Evolutionary conservation across 2,329 filamentous ascomycete species (phyloP), one percentile per base, ranked within the genome.

Genomic region (Aspergillus fumigatus): DNA sequence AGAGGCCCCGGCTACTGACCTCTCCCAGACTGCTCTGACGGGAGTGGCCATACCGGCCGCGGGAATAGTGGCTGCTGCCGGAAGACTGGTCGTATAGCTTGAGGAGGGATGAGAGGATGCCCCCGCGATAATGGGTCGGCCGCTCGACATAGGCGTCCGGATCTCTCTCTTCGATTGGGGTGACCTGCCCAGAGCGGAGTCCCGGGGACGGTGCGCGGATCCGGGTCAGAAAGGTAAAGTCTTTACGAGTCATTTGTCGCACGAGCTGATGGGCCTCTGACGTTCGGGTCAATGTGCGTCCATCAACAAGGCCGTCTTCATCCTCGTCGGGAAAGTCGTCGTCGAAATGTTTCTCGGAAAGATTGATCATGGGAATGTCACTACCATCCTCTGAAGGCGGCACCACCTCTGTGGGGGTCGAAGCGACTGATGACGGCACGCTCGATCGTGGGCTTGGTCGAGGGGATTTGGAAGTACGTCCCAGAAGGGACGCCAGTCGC

Each of bases 71-170:
- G 62, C 64, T 56, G 65, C 64, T 62, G 64, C 32, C 32, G 14
- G 32, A 38, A 1, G 79, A 77, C 58, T 83, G 77, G 57, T 84
- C 81, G 66, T 90, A 87, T 9, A 92, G 79, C 70, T 87, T 89
- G 51, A 94, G 76, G 0, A 95, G 76, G 0, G 86, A 87, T 2
- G 87, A 86, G 1, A 95, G 77, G 49, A 93, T 84, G 29, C 90
- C 89, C 29, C 86, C 87, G 51, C 86, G 84, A 69, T 90, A 92
- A 60, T 87, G 82, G 23, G 79, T 75, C 4, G 89, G 89, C 45
- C 80, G 79, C 48, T 87, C 84, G 19, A 89, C 82, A 66, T 89
- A 90, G 55, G 84, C 81, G 47, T 84, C 81, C 23, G 82, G 78
- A 47, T 83, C 78, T 40, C 70, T 65, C 45, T 75, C 74, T 51